These are phyloP conservation scores for Phyllosticta citrichinensis DNA, from an alignment of 2,329 filamentous ascomycete species.

Conservation along the genomic window DNA sequence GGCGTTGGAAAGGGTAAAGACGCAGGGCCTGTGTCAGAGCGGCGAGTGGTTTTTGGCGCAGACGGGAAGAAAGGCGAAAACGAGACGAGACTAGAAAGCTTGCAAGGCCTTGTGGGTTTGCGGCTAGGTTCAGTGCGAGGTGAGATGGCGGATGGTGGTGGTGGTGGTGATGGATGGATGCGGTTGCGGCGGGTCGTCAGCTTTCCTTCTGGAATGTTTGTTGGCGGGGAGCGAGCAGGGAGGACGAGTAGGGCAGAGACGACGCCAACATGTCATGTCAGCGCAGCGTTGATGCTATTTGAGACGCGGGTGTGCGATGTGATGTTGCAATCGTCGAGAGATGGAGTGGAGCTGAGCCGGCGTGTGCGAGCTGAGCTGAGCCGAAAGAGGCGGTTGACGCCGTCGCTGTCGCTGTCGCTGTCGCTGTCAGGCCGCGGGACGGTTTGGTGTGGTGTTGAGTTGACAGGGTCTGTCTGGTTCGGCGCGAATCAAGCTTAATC, in stretches of 20 bases:
- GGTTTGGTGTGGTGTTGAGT: neutral
- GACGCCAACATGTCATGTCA: neutral
- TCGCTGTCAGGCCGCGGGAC: no score
- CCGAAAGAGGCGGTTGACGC: no score
- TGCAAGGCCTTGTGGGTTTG: neutral
- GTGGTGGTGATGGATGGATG: neutral
- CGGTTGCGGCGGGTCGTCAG: neutral
- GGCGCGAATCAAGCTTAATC: neutral
- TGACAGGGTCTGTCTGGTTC: neutral
- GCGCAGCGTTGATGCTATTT: neutral
- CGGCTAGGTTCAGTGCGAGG: neutral
- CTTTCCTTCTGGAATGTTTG: neutral
- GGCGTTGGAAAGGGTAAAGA: neutral
- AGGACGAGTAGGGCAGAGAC: neutral
- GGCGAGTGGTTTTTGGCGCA: no score
- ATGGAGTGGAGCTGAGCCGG: no score
- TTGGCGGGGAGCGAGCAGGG: neutral
- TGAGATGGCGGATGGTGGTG: neutral
- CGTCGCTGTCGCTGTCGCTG: no score
- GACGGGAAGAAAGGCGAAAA: neutral
- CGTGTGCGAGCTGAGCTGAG: neutral
- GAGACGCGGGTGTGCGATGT: neutral
- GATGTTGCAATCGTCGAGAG: neutral
- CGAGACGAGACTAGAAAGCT: neutral
- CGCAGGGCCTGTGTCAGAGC: no score